Base-by-base conservation (phyloP, 2,329 filamentous ascomycete genomes). In the Pseudogymnoascus sp. region DNA sequence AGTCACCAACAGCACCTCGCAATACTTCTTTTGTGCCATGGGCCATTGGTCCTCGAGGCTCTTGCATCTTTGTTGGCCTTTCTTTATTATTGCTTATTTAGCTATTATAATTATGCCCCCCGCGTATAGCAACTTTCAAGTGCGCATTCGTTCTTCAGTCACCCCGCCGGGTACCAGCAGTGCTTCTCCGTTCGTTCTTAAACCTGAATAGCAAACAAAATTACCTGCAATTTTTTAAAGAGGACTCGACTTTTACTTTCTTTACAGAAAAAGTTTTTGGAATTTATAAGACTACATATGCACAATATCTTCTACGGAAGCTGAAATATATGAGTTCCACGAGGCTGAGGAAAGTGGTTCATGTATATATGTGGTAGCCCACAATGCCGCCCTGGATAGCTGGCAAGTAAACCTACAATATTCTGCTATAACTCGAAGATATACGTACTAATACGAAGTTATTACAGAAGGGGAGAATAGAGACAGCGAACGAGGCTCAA, bases 21-120 rank as follows among this genome's bases (percentile, higher is more conserved):
- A 31, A 50, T 31, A 17, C 8, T 33, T 9, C 5, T 50, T 50
- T 31, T 31, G 44, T 50, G 26, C n/a, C 8, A 9, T 50, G 44
- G 44, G 44, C 26, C 44, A 50, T 50, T 50, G 44, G 44, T 29
- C n/a, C 44, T 26, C 3, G 44, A 50, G 44, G 13, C 26, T 31
- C 9, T 31, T 31, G n/a, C 7, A 50, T 50, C 44, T 50, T 50
- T 50, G 44, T 50, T 50, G 44, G n/a, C 1, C 44, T 4, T 50
- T 50, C 44, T 50, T 50, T 50, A 50, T 50, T 50, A n/a, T 50
- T 50, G 44, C 8, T 11, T 50, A 50, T 31, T 29, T 50, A 26
- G n/a, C 44, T 50, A 31, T 50, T 50, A 50, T 50, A 50, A 17
- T 31, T 50, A 26, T 50, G 4, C 4, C 26, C 44, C 44, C 44